Conservation (phyloP, 345 rosid species). For the Eucalyptus pauciflora region DNA sequence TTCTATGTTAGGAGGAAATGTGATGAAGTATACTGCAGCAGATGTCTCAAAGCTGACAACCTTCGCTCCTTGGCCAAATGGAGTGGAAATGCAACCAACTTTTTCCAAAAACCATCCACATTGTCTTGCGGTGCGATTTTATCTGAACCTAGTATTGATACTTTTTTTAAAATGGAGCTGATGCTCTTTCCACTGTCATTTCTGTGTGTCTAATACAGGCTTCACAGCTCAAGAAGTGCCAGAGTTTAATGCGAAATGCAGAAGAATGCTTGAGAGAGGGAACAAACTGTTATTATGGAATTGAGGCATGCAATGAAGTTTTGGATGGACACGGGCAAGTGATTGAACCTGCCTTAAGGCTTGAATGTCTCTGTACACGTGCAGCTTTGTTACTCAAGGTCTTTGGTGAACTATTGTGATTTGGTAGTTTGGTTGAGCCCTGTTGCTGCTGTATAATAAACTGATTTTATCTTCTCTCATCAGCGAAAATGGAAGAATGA, state of each 20-base stretch:
- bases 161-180: background rate
- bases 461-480: background rate
- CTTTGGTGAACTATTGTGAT: background rate
- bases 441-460: background rate
- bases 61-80: constrained; percentile 32
- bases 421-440: background rate
- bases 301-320: constrained; percentile 89
- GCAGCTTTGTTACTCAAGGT: constrained; percentile 96
- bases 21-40: constrained; percentile 47
- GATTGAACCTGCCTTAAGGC: constrained; percentile 38
- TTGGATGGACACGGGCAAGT: constrained; percentile 46
- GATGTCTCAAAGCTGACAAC: constrained; percentile 60
- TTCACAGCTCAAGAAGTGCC: constrained; percentile 59
- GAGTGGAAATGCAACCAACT: constrained; percentile 30
- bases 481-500: constrained; percentile 98
- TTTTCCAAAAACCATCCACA: background rate
- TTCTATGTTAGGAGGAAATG: constrained; percentile 30
- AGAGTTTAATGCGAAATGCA: constrained; percentile 42
- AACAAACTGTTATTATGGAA: constrained; percentile 39
- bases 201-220: constrained; percentile 4
- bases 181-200: background rate
- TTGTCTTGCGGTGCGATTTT: background rate
- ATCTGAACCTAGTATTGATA: background rate
- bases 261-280: constrained; percentile 59
- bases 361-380: constrained; percentile 81